These are phyloP conservation scores for Triticum timopheevii DNA, from an alignment of 176 grass and related monocot genomes.

Conservation along the genomic window DNA sequence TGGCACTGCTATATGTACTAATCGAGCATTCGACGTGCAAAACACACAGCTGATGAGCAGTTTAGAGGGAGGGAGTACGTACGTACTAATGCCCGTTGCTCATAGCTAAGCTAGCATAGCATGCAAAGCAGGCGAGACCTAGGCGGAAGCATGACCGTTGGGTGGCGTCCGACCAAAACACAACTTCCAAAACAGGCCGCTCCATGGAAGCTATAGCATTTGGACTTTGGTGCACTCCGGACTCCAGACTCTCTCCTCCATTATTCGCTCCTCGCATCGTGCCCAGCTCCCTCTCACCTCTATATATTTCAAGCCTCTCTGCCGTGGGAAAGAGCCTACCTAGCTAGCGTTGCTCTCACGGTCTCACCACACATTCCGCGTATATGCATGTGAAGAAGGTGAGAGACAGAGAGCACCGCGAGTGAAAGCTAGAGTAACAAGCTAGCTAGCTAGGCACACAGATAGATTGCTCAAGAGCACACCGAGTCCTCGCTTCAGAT, in stretches of 20 bases:
- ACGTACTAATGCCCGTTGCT: not conserved
- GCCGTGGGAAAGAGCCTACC: not conserved
- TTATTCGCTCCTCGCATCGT: constrained; percentile 21
- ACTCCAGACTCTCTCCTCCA: not conserved
- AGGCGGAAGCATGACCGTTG: constrained; percentile 42
- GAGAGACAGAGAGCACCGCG: not conserved
- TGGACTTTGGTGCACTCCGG: constrained; percentile 19
- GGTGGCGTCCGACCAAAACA: constrained; percentile 27
- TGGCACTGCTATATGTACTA: too few species aligned
- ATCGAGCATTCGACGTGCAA: not conserved
- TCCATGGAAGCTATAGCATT: not conserved
- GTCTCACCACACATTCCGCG: constrained; percentile 5
- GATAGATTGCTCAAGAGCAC: too few species aligned
- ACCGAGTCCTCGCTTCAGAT: not conserved
- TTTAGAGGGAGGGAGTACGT: not conserved
- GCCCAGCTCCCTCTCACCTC: not conserved
- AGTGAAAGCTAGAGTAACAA: not conserved
- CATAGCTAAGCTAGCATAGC: not conserved
- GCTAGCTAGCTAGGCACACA: not conserved
- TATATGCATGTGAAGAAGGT: constrained; percentile 44
- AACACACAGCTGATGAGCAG: not conserved
- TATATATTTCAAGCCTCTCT: constrained; percentile 35
- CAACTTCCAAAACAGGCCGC: constrained; percentile 23
- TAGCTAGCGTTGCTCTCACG: not conserved
- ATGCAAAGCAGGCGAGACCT: not conserved